Percentiles rank a stretch among this genome's conserved stretches.
phyloP scores from a whole-genome alignment of 495 filamentous ascomycete species.

The Talaromyces liani region DNA sequence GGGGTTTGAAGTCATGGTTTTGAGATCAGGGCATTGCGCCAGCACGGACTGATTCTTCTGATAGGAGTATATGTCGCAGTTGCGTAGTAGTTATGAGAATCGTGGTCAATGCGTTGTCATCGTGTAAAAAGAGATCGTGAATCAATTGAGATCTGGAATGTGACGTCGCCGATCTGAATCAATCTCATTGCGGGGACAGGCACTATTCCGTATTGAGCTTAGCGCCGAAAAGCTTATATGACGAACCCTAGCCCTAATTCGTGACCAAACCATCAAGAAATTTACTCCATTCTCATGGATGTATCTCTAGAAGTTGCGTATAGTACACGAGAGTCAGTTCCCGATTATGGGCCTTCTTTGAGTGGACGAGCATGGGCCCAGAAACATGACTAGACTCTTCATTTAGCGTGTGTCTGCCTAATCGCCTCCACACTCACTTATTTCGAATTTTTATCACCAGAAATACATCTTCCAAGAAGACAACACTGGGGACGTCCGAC shows the following conservation, averaged over 20 bases:
- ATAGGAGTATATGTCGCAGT: background rate
- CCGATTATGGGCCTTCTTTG: too few relatives aligned
- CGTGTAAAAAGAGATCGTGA: background rate
- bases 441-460: too few relatives aligned
- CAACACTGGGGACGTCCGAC: too few relatives aligned
- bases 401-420: too few relatives aligned
- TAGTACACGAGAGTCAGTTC: too few relatives aligned
- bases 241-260: background rate
- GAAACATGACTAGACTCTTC: too few relatives aligned
- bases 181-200: background rate
- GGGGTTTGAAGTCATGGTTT: background rate
- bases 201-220: background rate
- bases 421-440: too few relatives aligned
- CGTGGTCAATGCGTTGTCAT: background rate
- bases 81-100: background rate
- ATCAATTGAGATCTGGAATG: background rate
- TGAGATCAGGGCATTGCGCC: background rate
- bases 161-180: background rate
- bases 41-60: background rate
- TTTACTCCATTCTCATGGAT: too few relatives aligned
- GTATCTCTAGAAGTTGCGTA: too few relatives aligned
- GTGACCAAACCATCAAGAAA: too few relatives aligned
- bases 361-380: too few relatives aligned
- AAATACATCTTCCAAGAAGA: too few relatives aligned
- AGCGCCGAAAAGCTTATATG: background rate